Conservation (phyloP, 208 protist genomes). For the Trypanosoma congolense region DNA sequence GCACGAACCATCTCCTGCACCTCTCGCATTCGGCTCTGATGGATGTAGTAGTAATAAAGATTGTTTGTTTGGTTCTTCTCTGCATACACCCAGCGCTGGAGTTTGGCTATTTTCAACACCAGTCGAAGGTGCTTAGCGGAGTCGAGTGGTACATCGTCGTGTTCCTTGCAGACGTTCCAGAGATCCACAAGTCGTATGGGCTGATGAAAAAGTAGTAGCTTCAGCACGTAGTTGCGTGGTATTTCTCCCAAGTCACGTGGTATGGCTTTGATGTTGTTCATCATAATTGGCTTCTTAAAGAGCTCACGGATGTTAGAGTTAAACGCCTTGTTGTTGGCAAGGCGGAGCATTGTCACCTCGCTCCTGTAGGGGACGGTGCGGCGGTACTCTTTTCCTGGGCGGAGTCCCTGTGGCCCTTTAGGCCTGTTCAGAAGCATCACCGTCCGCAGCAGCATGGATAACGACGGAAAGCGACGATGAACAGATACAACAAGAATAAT, state of each 20-base stretch:
- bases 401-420: conserved; percentile 73
- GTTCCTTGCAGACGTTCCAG: conserved; percentile 80
- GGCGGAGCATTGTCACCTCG: conserved; percentile 77
- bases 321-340: conserved; percentile 39
- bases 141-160: conserved; percentile 85
- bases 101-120: conserved; percentile 80
- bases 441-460: conserved; percentile 56
- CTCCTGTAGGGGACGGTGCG: conserved; percentile 78
- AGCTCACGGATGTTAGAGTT: conserved; percentile 87
- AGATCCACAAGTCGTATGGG: conserved; percentile 75
- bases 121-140: conserved; percentile 81
- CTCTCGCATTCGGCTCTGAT: conserved; percentile 69
- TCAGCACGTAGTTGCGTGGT: conserved; percentile 81
- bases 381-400: conserved; percentile 75
- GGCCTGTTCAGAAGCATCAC: conserved; percentile 41
- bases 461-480: not conserved
- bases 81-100: conserved; percentile 85
- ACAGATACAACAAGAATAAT: conserved; percentile 6
- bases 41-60: conserved; percentile 86
- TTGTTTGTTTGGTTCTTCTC: conserved; percentile 90
- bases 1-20: conserved; percentile 81
- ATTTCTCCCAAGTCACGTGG: conserved; percentile 86
- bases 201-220: conserved; percentile 86
- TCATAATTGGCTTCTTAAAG: conserved; percentile 71
- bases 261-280: conserved; percentile 84